These are phyloP conservation scores for Claviceps quebecensis DNA, from an alignment of 2,329 filamentous ascomycete species.

Conservation along the genomic window DNA sequence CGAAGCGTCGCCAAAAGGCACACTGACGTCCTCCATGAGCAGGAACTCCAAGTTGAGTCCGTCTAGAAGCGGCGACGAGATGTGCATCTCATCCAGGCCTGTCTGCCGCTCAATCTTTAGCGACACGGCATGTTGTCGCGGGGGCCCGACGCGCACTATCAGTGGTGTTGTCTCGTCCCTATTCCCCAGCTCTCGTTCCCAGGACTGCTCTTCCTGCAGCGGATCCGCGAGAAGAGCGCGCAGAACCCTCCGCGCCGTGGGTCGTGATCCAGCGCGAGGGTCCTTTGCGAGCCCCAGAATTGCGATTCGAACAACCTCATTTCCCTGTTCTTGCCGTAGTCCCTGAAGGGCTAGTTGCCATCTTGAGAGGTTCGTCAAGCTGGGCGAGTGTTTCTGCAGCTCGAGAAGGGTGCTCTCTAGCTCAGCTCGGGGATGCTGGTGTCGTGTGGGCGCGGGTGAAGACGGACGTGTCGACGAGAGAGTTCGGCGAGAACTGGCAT, in stretches of 20 bases:
- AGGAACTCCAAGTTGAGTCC: conserved; percentile 51
- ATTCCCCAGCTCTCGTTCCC: conserved; percentile 49
- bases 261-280: conserved; percentile 23
- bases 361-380: conserved; percentile 52
- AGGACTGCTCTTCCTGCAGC: conserved; percentile 44
- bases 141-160: conserved; percentile 41
- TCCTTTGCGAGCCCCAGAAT: conserved; percentile 34
- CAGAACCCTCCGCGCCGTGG: conserved; percentile 49
- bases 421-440: conserved; percentile 29
- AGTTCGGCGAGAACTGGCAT: conserved; percentile 13
- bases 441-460: background rate
- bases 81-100: conserved; percentile 42
- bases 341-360: conserved; percentile 59
- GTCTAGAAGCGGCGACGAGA: conserved; percentile 49
- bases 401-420: conserved; percentile 45
- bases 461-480: conserved; percentile 13
- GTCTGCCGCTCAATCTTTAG: conserved; percentile 17
- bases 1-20: conserved; percentile 19
- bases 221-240: conserved; percentile 59
- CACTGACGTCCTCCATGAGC: conserved; percentile 33
- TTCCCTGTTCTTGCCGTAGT: conserved; percentile 39
- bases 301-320: conserved; percentile 45
- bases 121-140: conserved; percentile 15
- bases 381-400: conserved; percentile 46
- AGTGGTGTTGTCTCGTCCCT: conserved; percentile 42